Percentiles rank a stretch among this genome's conserved stretches.
These are phyloP conservation scores for Pythium phragmiticola DNA, from an alignment of 352 stramenopile species.

Conservation along the genomic window DNA sequence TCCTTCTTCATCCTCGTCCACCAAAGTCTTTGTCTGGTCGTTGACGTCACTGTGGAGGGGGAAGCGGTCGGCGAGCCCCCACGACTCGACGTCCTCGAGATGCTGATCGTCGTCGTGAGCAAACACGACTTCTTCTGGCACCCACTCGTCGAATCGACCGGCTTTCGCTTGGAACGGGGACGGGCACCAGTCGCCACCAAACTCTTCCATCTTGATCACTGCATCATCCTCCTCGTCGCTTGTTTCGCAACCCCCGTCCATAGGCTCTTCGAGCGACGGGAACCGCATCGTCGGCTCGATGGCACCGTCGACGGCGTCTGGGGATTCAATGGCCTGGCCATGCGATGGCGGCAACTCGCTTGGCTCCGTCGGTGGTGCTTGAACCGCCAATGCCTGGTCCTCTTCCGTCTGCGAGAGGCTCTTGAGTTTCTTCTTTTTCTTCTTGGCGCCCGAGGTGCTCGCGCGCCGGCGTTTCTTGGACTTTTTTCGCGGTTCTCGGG, in stretches of 20 bases:
- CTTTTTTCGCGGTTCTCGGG: background rate
- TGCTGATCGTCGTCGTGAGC: background rate
- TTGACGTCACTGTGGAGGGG: background rate
- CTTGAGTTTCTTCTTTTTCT: background rate
- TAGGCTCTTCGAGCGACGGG: background rate
- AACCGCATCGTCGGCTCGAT: background rate
- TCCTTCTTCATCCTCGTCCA: background rate
- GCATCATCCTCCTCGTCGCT: background rate
- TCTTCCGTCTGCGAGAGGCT: background rate
- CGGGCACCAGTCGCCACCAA: background rate
- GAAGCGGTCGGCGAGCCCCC: background rate
- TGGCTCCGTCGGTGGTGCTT: background rate
- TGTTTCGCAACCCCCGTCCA: background rate
- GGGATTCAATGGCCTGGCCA: background rate
- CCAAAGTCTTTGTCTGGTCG: background rate
- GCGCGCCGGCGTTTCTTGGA: constrained; percentile 4
- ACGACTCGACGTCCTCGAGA: background rate
- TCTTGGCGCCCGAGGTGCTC: background rate
- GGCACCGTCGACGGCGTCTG: background rate
- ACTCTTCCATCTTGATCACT: background rate
- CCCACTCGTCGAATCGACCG: constrained; percentile 11
- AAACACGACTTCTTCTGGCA: background rate
- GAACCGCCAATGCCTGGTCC: background rate
- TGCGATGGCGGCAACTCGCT: background rate
- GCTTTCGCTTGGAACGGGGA: background rate